These are phyloP conservation scores for Cryptosporidium muris DNA, from an alignment of 169 alveolate species.

Conservation along the genomic window DNA sequence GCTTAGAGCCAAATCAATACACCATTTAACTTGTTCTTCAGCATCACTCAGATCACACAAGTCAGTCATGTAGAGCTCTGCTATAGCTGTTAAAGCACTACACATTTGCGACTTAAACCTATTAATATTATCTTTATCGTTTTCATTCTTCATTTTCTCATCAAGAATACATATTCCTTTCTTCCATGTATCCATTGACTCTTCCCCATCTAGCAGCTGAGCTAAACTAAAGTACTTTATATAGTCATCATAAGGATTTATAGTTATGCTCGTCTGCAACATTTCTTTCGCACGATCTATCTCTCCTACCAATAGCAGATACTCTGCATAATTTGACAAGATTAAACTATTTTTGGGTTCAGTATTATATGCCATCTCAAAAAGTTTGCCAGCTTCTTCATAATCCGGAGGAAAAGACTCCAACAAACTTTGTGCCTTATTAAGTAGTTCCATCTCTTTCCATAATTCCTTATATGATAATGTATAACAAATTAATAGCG, in stretches of 20 bases:
- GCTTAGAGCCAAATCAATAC: slow-evolving; percentile 7
- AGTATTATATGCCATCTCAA: slow-evolving; percentile 5
- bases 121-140: slow-evolving; percentile 2
- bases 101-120: slow-evolving; percentile 26
- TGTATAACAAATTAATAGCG: too few species aligned
- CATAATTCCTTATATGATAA: too few species aligned
- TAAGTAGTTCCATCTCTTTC: slow-evolving; percentile 22
- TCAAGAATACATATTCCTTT: slow-evolving; percentile 24
- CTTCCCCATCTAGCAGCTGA: slow-evolving; percentile 61
- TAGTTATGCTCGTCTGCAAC: slow-evolving; percentile 18
- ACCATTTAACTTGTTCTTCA: slow-evolving; percentile 19
- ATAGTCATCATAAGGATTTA: slow-evolving; percentile 38
- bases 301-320: slow-evolving; percentile 26
- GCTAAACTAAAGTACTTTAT: slow-evolving; percentile 51
- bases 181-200: slow-evolving; percentile 37
- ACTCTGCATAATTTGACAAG: slow-evolving; percentile 54
- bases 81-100: slow-evolving; percentile 70
- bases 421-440: slow-evolving; percentile 24
- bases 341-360: slow-evolving; percentile 50
- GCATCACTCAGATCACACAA: slow-evolving; percentile 62
- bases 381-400: slow-evolving; percentile 19
- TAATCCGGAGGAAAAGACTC: slow-evolving; percentile 52
- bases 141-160: background rate
- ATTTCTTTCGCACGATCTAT: slow-evolving; percentile 14
- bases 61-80: slow-evolving; percentile 72